These are phyloP conservation scores for Lactifluus volemus DNA, from an alignment of 768 basidiomycete species.

Conservation along the genomic window DNA sequence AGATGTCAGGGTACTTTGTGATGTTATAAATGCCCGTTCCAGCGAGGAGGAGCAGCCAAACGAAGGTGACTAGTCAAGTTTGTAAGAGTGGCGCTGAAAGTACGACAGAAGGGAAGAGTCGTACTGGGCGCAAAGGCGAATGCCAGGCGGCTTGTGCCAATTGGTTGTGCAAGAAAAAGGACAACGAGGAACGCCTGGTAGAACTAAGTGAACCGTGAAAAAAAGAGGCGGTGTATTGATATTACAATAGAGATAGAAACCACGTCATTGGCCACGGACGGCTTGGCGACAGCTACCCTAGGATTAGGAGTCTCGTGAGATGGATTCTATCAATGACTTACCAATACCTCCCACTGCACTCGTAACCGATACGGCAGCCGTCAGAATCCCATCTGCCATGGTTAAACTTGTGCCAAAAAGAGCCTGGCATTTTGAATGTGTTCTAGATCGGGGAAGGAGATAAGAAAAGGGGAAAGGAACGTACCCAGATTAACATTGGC, in stretches of 20 bases:
- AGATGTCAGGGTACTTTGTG: constrained; percentile 44
- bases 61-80: constrained; percentile 35
- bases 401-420: constrained; percentile 59
- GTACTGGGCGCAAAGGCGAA: constrained; percentile 47
- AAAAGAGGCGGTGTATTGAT: not conserved
- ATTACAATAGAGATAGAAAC: constrained; percentile 52
- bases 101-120: constrained; percentile 9
- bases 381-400: constrained; percentile 60
- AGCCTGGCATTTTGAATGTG: constrained; percentile 28
- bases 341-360: constrained; percentile 59
- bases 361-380: constrained; percentile 61
- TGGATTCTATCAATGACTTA: not conserved
- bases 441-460: not conserved
- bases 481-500: constrained; percentile 50
- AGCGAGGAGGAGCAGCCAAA: constrained; percentile 48
- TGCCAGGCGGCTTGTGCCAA: constrained; percentile 48
- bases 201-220: not conserved
- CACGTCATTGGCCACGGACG: constrained; percentile 37
- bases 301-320: not conserved
- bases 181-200: constrained; percentile 42
- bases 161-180: constrained; percentile 50
- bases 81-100: not conserved
- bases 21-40: constrained; percentile 53
- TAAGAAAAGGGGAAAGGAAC: not conserved
- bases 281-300: constrained; percentile 40